These are phyloP conservation scores for Dipteronia sinensis DNA, from an alignment of 345 rosid species.

Conservation along the genomic window DNA sequence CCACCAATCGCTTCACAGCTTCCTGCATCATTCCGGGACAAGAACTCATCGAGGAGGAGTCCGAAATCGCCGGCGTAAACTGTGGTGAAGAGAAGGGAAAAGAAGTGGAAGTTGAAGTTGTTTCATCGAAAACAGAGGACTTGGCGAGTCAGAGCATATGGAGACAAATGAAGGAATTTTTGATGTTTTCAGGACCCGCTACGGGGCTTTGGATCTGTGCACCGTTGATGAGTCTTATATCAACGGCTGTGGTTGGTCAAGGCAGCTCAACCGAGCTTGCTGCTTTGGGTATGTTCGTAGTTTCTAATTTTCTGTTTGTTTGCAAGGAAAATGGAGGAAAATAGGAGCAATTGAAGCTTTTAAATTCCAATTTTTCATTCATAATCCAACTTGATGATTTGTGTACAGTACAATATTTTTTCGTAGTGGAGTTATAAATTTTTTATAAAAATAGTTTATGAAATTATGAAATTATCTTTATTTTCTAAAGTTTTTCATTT, in stretches of 20 bases:
- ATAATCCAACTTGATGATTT: background rate
- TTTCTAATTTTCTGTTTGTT: background rate
- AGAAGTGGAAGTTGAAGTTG: background rate
- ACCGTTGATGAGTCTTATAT: slow-evolving; percentile 56
- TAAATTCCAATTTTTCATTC: background rate
- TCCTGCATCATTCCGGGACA: slow-evolving; percentile 13
- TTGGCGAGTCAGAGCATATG: slow-evolving; percentile 43
- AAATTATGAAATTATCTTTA: too few species aligned
- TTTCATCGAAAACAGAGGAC: slow-evolving; percentile 20
- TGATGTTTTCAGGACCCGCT: slow-evolving; percentile 57
- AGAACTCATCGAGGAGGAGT: slow-evolving; percentile 16
- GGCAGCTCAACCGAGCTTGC: slow-evolving; percentile 62
- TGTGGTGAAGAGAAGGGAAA: slow-evolving; percentile 6
- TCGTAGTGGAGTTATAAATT: too few species aligned
- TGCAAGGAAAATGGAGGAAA: background rate
- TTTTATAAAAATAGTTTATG: too few species aligned
- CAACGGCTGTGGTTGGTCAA: slow-evolving; percentile 53
- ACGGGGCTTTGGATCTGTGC: slow-evolving; percentile 59
- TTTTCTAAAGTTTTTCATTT: too few species aligned
- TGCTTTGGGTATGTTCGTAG: slow-evolving; percentile 42
- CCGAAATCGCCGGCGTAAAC: background rate
- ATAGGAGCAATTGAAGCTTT: background rate
- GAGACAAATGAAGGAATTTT: slow-evolving; percentile 53
- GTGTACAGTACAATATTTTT: background rate
- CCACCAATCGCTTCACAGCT: background rate